These are phyloP conservation scores for Malus sieversii DNA, from an alignment of 306 rosid species.

Conservation along the genomic window DNA sequence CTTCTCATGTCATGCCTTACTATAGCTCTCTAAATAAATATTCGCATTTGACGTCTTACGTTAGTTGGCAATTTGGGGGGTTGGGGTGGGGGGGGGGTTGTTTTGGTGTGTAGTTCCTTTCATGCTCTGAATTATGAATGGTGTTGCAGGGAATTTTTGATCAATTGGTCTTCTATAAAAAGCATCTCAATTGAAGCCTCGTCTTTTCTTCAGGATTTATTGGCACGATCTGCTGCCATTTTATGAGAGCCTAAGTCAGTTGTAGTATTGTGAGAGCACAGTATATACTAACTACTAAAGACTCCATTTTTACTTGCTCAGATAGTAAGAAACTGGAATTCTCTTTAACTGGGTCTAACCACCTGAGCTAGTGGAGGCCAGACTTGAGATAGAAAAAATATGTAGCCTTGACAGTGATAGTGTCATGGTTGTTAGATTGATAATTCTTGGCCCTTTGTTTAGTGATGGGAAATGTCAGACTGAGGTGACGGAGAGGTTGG, in stretches of 20 bases:
- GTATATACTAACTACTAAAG: constrained; percentile 36
- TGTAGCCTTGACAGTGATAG: constrained; percentile 26
- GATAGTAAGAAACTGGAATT: constrained; percentile 25
- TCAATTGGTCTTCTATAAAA: constrained; percentile 30
- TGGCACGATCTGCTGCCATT: constrained; percentile 32
- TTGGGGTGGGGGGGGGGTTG: no score
- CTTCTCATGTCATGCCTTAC: neutral
- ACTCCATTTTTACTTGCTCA: constrained; percentile 30
- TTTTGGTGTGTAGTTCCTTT: constrained; percentile 20
- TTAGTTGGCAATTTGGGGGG: neutral
- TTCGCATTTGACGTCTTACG: neutral
- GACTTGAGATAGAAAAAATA: constrained; percentile 12
- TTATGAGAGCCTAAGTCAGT: constrained; percentile 17
- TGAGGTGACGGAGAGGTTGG: constrained; percentile 23
- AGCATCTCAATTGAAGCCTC: constrained; percentile 23
- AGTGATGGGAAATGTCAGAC: constrained; percentile 25
- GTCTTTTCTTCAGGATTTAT: constrained; percentile 33
- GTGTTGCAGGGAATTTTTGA: constrained; percentile 40
- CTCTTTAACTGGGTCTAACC: constrained; percentile 30
- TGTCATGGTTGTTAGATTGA: constrained; percentile 17
- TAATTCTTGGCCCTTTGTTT: constrained; percentile 10
- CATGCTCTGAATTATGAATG: constrained; percentile 45
- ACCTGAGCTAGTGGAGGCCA: constrained; percentile 25
- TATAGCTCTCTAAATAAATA: neutral
- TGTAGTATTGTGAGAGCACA: constrained; percentile 35